phyloP scores from a whole-genome alignment of 305 asterid species.

The Nicotiana rustica region DNA sequence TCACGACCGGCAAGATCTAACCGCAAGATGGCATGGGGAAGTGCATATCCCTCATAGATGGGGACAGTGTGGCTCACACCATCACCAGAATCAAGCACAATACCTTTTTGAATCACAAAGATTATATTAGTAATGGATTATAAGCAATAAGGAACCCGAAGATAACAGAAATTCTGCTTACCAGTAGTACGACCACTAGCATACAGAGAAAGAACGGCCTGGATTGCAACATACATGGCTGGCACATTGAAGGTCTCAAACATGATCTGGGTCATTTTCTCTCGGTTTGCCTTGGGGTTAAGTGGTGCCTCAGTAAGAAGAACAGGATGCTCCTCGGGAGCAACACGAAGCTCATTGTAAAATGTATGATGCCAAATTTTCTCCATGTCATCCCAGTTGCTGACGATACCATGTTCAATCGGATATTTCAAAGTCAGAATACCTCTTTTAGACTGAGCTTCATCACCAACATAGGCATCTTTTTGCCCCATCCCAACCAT shows the following conservation, averaged over 20 bases:
- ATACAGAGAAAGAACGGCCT: conserved; percentile 6
- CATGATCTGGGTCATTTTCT: conserved; percentile 18
- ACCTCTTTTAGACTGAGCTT: conserved; percentile 8
- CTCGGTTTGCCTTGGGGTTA: neutral
- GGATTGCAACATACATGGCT: conserved; percentile 10
- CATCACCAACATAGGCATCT: conserved; percentile 4
- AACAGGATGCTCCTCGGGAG: conserved; percentile 12
- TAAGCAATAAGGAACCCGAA: neutral
- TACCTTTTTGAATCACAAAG: neutral
- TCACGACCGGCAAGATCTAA: conserved; percentile 17
- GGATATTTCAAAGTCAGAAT: conserved; percentile 10
- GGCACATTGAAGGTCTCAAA: conserved; percentile 19
- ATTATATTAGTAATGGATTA: neutral
- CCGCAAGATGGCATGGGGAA: conserved; percentile 30
- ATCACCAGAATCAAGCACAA: conserved; percentile 24
- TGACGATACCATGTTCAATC: conserved; percentile 3
- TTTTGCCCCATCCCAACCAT: conserved; percentile 13
- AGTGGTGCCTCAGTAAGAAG: conserved; percentile 17
- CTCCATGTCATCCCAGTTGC: conserved; percentile 22
- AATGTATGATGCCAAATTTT: conserved; percentile 17
- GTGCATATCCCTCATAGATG: conserved; percentile 22
- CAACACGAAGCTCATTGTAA: conserved; percentile 18
- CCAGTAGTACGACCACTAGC: conserved; percentile 20
- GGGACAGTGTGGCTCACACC: conserved; percentile 25
- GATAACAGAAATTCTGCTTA: neutral